These are phyloP conservation scores for Coprinellus aureogranulatus DNA, from an alignment of 768 basidiomycete species.

Conservation along the genomic window DNA sequence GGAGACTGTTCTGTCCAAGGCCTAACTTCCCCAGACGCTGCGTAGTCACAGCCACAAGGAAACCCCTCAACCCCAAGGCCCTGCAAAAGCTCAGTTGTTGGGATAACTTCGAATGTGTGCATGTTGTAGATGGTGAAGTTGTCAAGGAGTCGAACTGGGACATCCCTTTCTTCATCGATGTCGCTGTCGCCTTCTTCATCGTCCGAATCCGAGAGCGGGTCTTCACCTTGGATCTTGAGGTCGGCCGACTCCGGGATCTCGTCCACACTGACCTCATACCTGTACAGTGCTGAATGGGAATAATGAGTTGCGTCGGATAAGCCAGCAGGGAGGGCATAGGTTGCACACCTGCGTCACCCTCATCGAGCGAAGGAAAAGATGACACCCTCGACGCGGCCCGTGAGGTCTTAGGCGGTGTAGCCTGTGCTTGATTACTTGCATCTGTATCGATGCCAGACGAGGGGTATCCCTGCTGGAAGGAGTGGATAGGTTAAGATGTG, in stretches of 20 bases:
- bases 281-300: not conserved
- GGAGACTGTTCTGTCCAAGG: constrained; percentile 30
- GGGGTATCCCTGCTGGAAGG: no score
- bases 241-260: constrained; percentile 40
- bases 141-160: constrained; percentile 57
- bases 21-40: constrained; percentile 41
- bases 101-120: constrained; percentile 35
- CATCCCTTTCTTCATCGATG: constrained; percentile 24
- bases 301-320: no score
- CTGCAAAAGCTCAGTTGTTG: constrained; percentile 38
- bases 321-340: not conserved
- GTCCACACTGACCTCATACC: constrained; percentile 20
- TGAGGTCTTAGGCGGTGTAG: no score
- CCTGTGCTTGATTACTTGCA: no score
- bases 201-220: not conserved
- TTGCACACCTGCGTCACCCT: no score
- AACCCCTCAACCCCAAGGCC: constrained; percentile 15
- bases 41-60: constrained; percentile 20
- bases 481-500: no score
- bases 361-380: no score
- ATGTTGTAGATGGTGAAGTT: constrained; percentile 54
- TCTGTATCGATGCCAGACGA: no score
- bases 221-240: constrained; percentile 28
- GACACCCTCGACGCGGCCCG: no score
- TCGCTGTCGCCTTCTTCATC: constrained; percentile 36